Evolutionary conservation across 2,329 filamentous ascomycete genomes (phyloP).

Genomic region (Aquanectria penicillioides): DNA sequence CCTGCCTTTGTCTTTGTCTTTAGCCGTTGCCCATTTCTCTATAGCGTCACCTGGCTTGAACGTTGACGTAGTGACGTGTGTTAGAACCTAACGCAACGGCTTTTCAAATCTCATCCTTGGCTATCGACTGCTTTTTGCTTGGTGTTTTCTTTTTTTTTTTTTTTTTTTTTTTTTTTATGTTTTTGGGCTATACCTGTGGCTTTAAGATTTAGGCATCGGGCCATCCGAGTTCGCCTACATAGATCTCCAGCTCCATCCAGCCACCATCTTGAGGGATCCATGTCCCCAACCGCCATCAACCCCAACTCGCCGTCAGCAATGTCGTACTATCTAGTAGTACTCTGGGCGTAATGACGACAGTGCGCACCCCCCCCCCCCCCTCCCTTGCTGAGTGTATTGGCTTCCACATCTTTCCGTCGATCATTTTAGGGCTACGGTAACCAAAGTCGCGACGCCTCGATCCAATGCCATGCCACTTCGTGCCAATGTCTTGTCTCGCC

Average conservation of each 20-base stretch:
- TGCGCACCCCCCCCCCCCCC: neutral
- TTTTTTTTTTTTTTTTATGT: too few species aligned
- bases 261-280: too few species aligned
- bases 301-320: too few species aligned
- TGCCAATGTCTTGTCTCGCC: neutral
- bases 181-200: too few species aligned
- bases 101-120: too few species aligned
- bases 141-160: neutral
- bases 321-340: too few species aligned
- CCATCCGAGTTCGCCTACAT: neutral
- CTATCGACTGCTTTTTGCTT: too few species aligned
- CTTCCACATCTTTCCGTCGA: slow-evolving; percentile 13
- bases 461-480: too few species aligned
- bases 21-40: too few species aligned
- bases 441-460: neutral
- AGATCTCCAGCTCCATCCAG: slow-evolving; percentile 2
- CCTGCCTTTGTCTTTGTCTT: slow-evolving; percentile 1
- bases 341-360: neutral
- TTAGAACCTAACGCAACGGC: too few species aligned
- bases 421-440: slow-evolving; percentile 21
- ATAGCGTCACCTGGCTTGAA: neutral
- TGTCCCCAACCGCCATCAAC: too few species aligned
- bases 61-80: too few species aligned
- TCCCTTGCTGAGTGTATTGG: neutral
- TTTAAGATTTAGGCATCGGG: neutral